A percentile compares a stretch with the other conserved stretches of the same genome.
Conservation (phyloP, 495 filamentous ascomycete genomes). For the Penicillium daleae region DNA sequence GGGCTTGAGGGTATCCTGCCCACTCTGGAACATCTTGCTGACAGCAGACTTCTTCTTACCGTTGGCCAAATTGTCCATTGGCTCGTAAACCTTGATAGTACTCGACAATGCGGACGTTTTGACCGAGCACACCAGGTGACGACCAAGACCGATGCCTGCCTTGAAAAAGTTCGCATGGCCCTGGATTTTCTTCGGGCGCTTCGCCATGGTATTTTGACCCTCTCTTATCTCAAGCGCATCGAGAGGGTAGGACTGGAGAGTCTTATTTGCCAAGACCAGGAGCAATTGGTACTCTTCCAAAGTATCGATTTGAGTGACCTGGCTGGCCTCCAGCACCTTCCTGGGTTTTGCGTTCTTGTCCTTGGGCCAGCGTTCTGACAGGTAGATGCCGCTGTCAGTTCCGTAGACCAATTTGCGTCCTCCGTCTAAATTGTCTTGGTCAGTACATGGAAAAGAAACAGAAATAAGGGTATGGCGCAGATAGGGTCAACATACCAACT, state of each 20-base stretch:
- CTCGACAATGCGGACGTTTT: constrained; percentile 88
- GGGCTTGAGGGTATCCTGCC: constrained; percentile 90
- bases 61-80: constrained; percentile 86
- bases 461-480: neutral
- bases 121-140: constrained; percentile 93
- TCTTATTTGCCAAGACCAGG: constrained; percentile 91
- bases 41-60: constrained; percentile 90
- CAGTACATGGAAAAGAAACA: constrained; percentile 27
- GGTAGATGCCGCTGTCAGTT: constrained; percentile 89
- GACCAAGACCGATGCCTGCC: constrained; percentile 89
- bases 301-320: constrained; percentile 94
- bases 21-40: constrained; percentile 90
- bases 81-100: constrained; percentile 97
- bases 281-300: constrained; percentile 92
- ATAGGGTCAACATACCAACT: constrained; percentile 61
- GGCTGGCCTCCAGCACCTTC: constrained; percentile 80
- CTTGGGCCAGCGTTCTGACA: constrained; percentile 88
- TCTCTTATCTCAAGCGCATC: constrained; percentile 85
- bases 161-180: constrained; percentile 98
- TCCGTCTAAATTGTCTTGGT: constrained; percentile 65
- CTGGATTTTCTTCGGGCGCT: constrained; percentile 95
- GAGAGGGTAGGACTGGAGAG: constrained; percentile 82
- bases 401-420: constrained; percentile 92
- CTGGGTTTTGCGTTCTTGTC: constrained; percentile 75
- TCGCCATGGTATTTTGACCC: constrained; percentile 67